phyloP scores from a whole-genome alignment of 805 yeast genomes.

The Wickerhamiella kazuoi region DNA sequence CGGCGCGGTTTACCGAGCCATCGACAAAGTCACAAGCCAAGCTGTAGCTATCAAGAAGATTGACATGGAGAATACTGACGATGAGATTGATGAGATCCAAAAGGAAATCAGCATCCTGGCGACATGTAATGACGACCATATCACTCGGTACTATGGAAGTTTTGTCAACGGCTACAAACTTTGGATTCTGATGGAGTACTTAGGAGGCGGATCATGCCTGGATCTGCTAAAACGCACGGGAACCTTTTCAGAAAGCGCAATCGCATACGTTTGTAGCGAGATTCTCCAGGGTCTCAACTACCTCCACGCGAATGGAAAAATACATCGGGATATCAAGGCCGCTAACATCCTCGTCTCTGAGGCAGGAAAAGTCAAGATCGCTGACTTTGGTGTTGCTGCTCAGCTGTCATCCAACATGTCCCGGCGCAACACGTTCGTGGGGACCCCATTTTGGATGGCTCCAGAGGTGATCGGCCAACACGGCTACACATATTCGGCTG shows the following conservation, averaged over 20 bases:
- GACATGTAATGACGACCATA: slow-evolving; percentile 43
- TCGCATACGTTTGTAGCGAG: slow-evolving; percentile 37
- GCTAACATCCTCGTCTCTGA: slow-evolving; percentile 67
- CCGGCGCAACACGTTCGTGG: slow-evolving; percentile 29
- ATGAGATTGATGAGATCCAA: slow-evolving; percentile 56
- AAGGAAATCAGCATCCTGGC: slow-evolving; percentile 53
- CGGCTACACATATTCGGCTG: slow-evolving; percentile 52
- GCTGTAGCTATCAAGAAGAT: slow-evolving; percentile 27
- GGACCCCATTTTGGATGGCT: slow-evolving; percentile 86
- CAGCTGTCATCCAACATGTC: slow-evolving; percentile 42
- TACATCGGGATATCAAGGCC: slow-evolving; percentile 87
- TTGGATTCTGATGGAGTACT: slow-evolving; percentile 68
- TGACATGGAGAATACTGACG: slow-evolving; percentile 47
- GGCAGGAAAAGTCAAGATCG: slow-evolving; percentile 64
- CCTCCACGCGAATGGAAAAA: slow-evolving; percentile 51
- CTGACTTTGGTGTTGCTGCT: slow-evolving; percentile 94
- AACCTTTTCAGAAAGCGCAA: slow-evolving; percentile 37
- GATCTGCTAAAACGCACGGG: slow-evolving; percentile 37
- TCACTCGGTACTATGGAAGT: slow-evolving; percentile 55
- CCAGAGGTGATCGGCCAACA: slow-evolving; percentile 93
- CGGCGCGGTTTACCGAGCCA: slow-evolving; percentile 56
- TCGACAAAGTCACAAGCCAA: slow-evolving; percentile 26
- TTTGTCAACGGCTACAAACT: slow-evolving; percentile 50
- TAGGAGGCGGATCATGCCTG: slow-evolving; percentile 61
- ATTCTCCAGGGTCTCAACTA: slow-evolving; percentile 44